phyloP scores from a whole-genome alignment of 768 basidiomycete species.

The Tephrocybe sp. region DNA sequence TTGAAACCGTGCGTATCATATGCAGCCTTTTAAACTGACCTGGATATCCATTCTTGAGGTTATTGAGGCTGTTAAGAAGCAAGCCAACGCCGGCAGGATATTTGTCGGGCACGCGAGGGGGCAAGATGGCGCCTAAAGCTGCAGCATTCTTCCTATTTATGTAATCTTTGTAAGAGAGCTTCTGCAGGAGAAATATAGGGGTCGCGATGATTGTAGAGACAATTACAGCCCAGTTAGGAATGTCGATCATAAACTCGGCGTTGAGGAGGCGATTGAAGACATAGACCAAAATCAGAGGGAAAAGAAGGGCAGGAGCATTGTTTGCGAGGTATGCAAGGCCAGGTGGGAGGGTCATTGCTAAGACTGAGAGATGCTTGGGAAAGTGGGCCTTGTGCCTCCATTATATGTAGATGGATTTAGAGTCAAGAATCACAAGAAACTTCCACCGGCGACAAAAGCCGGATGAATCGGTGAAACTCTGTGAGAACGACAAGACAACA shows the following conservation, averaged over 20 bases:
- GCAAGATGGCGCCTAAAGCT: constrained; percentile 31
- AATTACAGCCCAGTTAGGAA: constrained; percentile 16
- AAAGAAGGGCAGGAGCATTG: constrained; percentile 13
- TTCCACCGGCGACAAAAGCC: neutral
- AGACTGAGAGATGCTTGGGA: neutral
- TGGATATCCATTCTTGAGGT: constrained; percentile 31
- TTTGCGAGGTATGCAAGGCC: constrained; percentile 17
- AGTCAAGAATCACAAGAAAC: constrained; percentile 16
- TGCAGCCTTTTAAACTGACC: constrained; percentile 21
- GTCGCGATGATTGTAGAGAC: constrained; percentile 10
- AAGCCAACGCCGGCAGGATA: constrained; percentile 24
- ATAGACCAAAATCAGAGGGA: constrained; percentile 16
- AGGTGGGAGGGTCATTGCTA: constrained; percentile 17
- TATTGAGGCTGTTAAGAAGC: constrained; percentile 19
- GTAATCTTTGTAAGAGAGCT: constrained; percentile 20
- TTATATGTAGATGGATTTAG: constrained; percentile 1
- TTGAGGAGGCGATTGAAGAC: constrained; percentile 5
- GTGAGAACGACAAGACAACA: neutral
- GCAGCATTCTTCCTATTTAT: constrained; percentile 26
- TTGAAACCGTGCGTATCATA: neutral
- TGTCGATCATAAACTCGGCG: neutral
- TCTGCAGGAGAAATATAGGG: constrained; percentile 14
- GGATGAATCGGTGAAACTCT: neutral
- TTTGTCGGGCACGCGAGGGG: constrained; percentile 28
- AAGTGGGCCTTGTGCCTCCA: no score